phyloP scores from a whole-genome alignment of 1,139 yeast genomes.

The Waltiozyma sp. region DNA sequence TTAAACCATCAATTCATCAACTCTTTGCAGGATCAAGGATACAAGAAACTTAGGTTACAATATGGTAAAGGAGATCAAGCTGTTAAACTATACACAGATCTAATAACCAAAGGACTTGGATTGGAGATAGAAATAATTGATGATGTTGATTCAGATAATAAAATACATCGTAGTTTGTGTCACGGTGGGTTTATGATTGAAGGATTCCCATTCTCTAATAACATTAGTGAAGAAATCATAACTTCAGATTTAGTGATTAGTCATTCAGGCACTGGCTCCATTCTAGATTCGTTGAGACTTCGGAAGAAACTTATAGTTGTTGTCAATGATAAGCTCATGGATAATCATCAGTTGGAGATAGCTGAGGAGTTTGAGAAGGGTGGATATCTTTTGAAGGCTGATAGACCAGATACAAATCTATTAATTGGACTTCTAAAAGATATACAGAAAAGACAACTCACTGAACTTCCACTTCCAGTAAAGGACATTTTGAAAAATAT shows the following conservation, averaged over 20 bases:
- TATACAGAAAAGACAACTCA: constrained; percentile 1
- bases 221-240: constrained; percentile 29
- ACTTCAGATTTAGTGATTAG: constrained; percentile 54
- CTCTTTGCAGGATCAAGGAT: constrained; percentile 25
- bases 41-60: constrained; percentile 42
- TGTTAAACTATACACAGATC: constrained; percentile 15
- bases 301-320: constrained; percentile 55
- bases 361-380: constrained; percentile 43
- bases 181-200: constrained; percentile 19
- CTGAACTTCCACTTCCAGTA: constrained; percentile 10
- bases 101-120: constrained; percentile 1
- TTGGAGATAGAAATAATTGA: background rate
- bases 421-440: constrained; percentile 3
- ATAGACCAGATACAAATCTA: background rate
- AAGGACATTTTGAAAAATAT: constrained; percentile 4
- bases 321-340: constrained; percentile 61
- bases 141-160: background rate
- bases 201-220: constrained; percentile 39
- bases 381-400: constrained; percentile 22
- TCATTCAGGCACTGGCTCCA: constrained; percentile 94
- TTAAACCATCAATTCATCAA: constrained; percentile 28
- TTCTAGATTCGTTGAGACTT: constrained; percentile 59
- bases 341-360: constrained; percentile 78
- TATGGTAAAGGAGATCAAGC: constrained; percentile 47
- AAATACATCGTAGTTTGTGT: constrained; percentile 2